Evolutionary conservation across 495 filamentous ascomycete genomes (phyloP), one percentile per base, ranked within the genome.

Genomic region (Xylaria grammica): DNA sequence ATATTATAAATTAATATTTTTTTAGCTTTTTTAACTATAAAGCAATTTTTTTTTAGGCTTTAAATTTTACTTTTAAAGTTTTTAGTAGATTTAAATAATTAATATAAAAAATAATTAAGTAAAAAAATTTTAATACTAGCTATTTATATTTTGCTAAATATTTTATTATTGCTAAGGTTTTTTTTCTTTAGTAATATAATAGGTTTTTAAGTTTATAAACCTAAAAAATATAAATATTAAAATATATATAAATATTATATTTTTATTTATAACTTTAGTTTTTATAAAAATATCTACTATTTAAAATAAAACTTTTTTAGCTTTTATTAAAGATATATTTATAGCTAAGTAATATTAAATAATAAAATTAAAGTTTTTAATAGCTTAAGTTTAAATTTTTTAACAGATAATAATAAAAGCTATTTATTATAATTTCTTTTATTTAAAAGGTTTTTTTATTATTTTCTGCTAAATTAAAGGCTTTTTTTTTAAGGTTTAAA

Each of bases 191-290:
- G 1, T 4, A 51, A 3, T 24, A 34, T 34, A 53, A 8, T 19
- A 34, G 13, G 17, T 32, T 53, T 53, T 53, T 32, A 53, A 19
- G 17, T 53, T 34, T 3, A 53, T 34, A 32, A 34, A 29, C 3
- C 10, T 26, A 51, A 51, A 51, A 51, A 27, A 51, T 29, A 51
- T 53, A 53, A 34, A 53, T 53, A 53, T 53, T 5, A 53, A 34
- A n/a, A 34, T 32, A 7, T 53, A 2, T 53, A 53, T 53, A 34
- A 27, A 51, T 26, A 27, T 51, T 29, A 51, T 27, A 51, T 51
- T 51, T 51, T 51, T 51, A n/a, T 51, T 51, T 19, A n/a, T 27
- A 29, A 51, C 29, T 30, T 51, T 51, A 2, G 20, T 51, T 27
- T 29, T 51, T 3, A 9, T 3, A 51, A 30, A 19, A n/a, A n/a